These are phyloP conservation scores for Ogataea pini DNA, from an alignment of 805 yeast species.

Conservation along the genomic window DNA sequence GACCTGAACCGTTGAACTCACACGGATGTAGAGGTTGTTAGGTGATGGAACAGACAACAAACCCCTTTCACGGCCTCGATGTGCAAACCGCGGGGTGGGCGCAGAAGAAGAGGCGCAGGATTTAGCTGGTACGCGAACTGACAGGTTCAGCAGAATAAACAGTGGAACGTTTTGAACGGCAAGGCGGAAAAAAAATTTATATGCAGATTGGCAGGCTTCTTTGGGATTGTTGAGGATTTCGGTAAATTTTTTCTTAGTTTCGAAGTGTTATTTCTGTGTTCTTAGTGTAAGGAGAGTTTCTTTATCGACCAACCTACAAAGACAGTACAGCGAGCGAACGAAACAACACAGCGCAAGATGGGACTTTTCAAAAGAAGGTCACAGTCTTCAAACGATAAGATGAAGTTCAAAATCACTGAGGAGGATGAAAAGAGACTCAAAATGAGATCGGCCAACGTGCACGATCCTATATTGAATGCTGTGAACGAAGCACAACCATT, in stretches of 20 bases:
- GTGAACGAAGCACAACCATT: conserved; percentile 96
- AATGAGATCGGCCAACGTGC: conserved; percentile 66
- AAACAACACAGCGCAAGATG: conserved; percentile 31
- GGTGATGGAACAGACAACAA: neutral
- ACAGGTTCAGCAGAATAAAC: neutral
- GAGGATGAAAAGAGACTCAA: conserved; percentile 58
- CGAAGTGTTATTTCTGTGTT: neutral
- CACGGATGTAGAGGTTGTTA: neutral
- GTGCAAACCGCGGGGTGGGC: no score
- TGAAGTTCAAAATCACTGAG: conserved; percentile 45
- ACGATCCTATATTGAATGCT: conserved; percentile 91
- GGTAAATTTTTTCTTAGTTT: neutral
- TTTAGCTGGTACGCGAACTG: neutral
- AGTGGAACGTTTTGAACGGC: neutral
- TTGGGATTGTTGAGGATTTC: conserved; percentile 1
- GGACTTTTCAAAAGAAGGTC: conserved; percentile 46
- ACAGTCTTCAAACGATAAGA: conserved; percentile 27
- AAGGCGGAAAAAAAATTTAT: neutral
- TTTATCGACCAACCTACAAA: no score
- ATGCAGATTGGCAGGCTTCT: neutral
- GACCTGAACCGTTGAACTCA: neutral
- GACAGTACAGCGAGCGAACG: neutral
- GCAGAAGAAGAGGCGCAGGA: neutral
- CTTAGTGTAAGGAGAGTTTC: neutral
- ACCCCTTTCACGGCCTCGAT: no score